Conservation (phyloP, 2,329 filamentous ascomycete species). For the Penicillium sp. region DNA sequence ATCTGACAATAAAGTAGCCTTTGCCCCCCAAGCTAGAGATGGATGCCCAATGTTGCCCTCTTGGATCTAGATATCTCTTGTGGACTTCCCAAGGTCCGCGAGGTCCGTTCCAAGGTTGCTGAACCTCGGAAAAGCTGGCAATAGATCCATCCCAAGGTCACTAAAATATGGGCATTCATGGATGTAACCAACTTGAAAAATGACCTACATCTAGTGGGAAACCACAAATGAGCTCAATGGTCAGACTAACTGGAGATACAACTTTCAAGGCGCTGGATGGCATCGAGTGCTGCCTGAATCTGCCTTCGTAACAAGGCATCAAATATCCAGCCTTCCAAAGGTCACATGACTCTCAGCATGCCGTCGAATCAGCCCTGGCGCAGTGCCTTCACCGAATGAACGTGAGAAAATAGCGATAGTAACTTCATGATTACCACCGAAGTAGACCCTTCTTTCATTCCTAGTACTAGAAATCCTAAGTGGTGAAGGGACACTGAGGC, state of each 20-base stretch:
- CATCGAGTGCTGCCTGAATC: not conserved
- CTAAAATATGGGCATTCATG: too few species aligned
- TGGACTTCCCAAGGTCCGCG: not conserved
- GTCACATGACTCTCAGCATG: conserved; percentile 17
- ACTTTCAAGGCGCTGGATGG: not conserved
- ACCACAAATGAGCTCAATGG: not conserved
- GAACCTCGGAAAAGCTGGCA: not conserved
- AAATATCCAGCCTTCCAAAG: not conserved
- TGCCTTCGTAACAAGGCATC: conserved; percentile 8
- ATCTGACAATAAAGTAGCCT: not conserved
- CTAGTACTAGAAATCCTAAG: conserved; percentile 1
- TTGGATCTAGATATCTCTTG: not conserved
- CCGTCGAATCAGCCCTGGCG: conserved; percentile 10
- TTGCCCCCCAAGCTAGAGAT: not conserved
- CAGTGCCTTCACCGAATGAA: conserved; percentile 1
- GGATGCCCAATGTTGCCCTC: not conserved
- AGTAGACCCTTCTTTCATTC: not conserved
- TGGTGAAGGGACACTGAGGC: conserved; percentile 7
- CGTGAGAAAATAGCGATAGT: not conserved
- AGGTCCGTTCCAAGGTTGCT: not conserved
- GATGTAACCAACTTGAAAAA: not conserved
- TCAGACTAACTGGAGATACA: not conserved
- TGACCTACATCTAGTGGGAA: not conserved
- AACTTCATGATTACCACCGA: not conserved
- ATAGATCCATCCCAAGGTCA: not conserved